Percentiles rank a stretch among this genome's conserved stretches.
These are phyloP conservation scores for Athelia sp. DNA, from an alignment of 1,284 basidiomycete species.

Conservation along the genomic window DNA sequence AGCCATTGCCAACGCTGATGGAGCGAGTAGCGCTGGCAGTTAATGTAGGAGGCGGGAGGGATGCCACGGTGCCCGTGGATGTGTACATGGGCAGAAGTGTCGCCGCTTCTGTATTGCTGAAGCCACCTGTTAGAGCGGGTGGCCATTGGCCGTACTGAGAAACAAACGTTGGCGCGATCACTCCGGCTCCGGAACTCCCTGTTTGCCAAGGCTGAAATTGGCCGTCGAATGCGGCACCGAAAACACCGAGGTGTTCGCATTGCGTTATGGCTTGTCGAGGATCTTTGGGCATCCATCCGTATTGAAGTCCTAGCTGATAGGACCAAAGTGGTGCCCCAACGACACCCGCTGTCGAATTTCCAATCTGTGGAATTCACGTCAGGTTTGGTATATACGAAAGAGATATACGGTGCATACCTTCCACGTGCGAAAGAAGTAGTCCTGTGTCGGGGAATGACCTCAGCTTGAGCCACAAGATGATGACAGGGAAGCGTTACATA, in stretches of 20 bases:
- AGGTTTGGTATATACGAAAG: background rate
- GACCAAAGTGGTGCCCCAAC: conserved; percentile 54
- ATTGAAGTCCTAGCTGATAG: conserved; percentile 57
- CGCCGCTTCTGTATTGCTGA: conserved; percentile 18
- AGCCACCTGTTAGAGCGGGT: conserved; percentile 39
- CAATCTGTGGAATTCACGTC: conserved; percentile 34
- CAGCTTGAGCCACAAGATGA: no score
- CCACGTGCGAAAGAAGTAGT: conserved; percentile 37
- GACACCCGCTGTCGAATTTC: conserved; percentile 34
- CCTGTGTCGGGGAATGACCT: conserved; percentile 14
- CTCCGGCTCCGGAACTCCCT: conserved; percentile 69
- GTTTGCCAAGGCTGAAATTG: conserved; percentile 68
- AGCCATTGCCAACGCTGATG: conserved; percentile 62
- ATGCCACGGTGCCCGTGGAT: conserved; percentile 54
- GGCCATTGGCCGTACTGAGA: conserved; percentile 51
- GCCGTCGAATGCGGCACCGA: conserved; percentile 24
- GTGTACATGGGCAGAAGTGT: conserved; percentile 68
- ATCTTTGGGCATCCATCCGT: conserved; percentile 64
- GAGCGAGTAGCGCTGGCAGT: conserved; percentile 41
- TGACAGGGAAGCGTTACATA: no score
- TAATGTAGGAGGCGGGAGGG: conserved; percentile 53
- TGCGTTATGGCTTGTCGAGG: conserved; percentile 49
- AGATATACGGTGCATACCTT: conserved; percentile 17
- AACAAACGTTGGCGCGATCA: conserved; percentile 44
- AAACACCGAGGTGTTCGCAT: background rate